phyloP scores from a whole-genome alignment of 108 stramenopile genomes.

The Chaetoceros muelleri region DNA sequence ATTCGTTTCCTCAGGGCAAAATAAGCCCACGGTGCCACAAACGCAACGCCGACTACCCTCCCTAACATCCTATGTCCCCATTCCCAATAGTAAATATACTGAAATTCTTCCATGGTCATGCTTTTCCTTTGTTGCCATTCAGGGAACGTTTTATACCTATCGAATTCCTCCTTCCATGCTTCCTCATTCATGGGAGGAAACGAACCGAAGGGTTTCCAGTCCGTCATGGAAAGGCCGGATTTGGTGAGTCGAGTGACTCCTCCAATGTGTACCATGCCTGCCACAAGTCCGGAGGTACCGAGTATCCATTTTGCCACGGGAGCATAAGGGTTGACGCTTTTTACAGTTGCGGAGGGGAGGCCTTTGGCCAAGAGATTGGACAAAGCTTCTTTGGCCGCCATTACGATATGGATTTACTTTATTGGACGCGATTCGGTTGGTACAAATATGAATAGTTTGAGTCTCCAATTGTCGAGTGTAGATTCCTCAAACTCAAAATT shows the following conservation, averaged over 20 bases:
- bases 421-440: no score
- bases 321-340: slow-evolving; percentile 56
- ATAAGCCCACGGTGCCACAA: slow-evolving; percentile 80
- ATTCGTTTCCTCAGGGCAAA: slow-evolving; percentile 69
- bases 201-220: slow-evolving; percentile 87
- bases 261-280: slow-evolving; percentile 96
- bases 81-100: slow-evolving; percentile 97
- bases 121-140: slow-evolving; percentile 89
- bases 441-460: no score
- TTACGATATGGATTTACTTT: no score
- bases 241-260: slow-evolving; percentile 95
- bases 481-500: no score
- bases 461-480: no score
- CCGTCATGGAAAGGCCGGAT: slow-evolving; percentile 95
- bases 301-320: slow-evolving; percentile 87
- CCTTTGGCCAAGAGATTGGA: slow-evolving; percentile 30
- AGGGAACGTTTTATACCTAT: slow-evolving; percentile 92
- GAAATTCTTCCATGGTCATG: slow-evolving; percentile 98
- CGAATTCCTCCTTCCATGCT: slow-evolving; percentile 94
- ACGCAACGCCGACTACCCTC: slow-evolving; percentile 80
- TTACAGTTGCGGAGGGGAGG: slow-evolving; percentile 39
- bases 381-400: background rate
- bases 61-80: slow-evolving; percentile 99
- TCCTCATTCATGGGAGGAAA: slow-evolving; percentile 70
- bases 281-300: slow-evolving; percentile 78